Evolutionary conservation across 2,329 filamentous ascomycete species (phyloP).

Genomic region (Coniella vitis): DNA sequence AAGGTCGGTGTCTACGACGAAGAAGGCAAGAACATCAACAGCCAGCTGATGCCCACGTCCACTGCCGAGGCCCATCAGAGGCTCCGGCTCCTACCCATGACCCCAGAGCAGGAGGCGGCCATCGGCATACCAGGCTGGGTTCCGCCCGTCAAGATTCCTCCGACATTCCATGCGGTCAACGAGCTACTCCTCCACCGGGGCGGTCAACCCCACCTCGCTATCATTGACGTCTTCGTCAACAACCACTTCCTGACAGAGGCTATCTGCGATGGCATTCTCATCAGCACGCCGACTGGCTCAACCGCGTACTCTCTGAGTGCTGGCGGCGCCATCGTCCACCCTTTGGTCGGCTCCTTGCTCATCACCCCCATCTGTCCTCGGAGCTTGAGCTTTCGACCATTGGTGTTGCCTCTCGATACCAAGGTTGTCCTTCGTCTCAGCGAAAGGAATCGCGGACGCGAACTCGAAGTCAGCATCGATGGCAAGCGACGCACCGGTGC

Average conservation of each 20-base stretch:
- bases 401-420: slow-evolving; percentile 82
- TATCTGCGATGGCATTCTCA: slow-evolving; percentile 89
- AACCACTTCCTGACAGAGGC: slow-evolving; percentile 87
- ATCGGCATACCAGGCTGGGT: slow-evolving; percentile 12
- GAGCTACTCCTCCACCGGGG: slow-evolving; percentile 92
- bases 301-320: slow-evolving; percentile 94
- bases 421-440: slow-evolving; percentile 77
- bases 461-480: slow-evolving; percentile 74
- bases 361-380: slow-evolving; percentile 92
- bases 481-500: slow-evolving; percentile 64
- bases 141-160: slow-evolving; percentile 21
- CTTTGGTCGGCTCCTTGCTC: slow-evolving; percentile 78
- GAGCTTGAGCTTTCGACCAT: slow-evolving; percentile 82
- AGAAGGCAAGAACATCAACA: slow-evolving; percentile 54
- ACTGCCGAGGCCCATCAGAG: slow-evolving; percentile 35
- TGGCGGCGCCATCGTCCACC: slow-evolving; percentile 90
- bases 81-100: slow-evolving; percentile 22
- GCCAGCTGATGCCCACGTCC: slow-evolving; percentile 41
- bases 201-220: slow-evolving; percentile 79
- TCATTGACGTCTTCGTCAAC: slow-evolving; percentile 87
- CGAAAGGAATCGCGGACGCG: slow-evolving; percentile 68
- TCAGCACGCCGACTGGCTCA: slow-evolving; percentile 88
- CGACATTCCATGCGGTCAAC: slow-evolving; percentile 70
- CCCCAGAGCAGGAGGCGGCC: slow-evolving; percentile 14
- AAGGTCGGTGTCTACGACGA: slow-evolving; percentile 78